Base-by-base conservation (phyloP, 176 grass and related monocot species). In the Musa schizocarpa region DNA sequence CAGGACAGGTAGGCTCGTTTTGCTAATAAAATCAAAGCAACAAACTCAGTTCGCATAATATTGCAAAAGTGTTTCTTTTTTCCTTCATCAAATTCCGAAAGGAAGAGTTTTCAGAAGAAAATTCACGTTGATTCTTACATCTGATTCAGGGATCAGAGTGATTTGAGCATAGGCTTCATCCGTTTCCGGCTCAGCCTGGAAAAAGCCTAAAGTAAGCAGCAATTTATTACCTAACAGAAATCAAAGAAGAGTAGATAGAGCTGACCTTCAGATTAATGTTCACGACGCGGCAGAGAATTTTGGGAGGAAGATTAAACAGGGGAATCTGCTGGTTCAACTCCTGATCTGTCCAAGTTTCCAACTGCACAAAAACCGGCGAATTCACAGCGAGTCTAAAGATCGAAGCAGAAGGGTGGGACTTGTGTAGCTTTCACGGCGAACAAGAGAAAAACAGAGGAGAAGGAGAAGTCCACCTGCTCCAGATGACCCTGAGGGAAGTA, bases 401-500 rank as follows among this genome's bases (percentile, higher is more conserved):
- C 12, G 56, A 67, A 66, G 20, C 27, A 17, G 24, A 66, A 80
- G 58, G 52, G 19, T 20, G 9, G 21, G 49, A 73, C 13, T 9
- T 19, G 50, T 14, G 20, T 23, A 21, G 71, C 17, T 20, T 16
- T 14, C 51, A 9, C 48, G 10, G 11, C 22, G 20, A 72, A 21
- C 34, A 68, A 81, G 26, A 63, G n/a, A 21, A 63, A 20, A 34
- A 77, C 2, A 10, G 58, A 90, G 74, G 82, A 53, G 83, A 81
- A 58, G 34, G 19, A 11, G 8, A 52, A 43, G 52, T 8, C 51
- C 71, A 93, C 94, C 94, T 93, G 94, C 80, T 97, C 94, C 72
- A 97, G 82, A 79, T 97, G 94, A 1, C 94, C 94, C 82, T 97
- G 90, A 3, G 93, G 94, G 68, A 97, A 97, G 82, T 97, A 97